Conservation (phyloP, 768 basidiomycete species). For the Serendipita indica region DNA sequence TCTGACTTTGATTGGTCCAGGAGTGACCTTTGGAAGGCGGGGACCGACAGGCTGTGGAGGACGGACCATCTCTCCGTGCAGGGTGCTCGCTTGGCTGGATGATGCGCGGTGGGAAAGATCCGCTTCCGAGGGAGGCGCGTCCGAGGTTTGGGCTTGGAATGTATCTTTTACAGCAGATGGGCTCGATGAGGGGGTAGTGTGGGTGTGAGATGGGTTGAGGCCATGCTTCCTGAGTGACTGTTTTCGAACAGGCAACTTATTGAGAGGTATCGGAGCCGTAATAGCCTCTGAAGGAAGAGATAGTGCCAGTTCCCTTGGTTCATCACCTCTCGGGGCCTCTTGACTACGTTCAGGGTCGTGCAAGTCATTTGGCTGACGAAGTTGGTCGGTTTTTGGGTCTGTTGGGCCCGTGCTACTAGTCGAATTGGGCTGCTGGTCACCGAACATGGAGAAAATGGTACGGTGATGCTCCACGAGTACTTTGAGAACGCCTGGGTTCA, state of each 20-base stretch:
- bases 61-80: background rate
- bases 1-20: background rate
- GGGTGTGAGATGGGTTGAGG: background rate
- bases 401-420: background rate
- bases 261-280: background rate
- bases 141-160: background rate
- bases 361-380: background rate
- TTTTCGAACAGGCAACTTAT: background rate
- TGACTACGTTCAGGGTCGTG: too few relatives aligned
- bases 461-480: conserved; percentile 26
- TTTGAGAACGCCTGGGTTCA: conserved; percentile 59
- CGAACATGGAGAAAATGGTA: background rate
- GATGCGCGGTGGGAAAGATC: background rate
- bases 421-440: background rate
- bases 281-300: background rate
- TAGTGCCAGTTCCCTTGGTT: background rate
- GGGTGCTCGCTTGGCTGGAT: background rate
- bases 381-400: background rate
- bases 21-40: background rate
- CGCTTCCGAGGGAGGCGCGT: background rate
- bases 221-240: background rate
- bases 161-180: conserved; percentile 1
- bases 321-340: too few relatives aligned
- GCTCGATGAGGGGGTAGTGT: background rate
- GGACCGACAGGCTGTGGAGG: background rate